Conservation (phyloP, 441 rosid genomes). For the Gossypium trilobum region DNA sequence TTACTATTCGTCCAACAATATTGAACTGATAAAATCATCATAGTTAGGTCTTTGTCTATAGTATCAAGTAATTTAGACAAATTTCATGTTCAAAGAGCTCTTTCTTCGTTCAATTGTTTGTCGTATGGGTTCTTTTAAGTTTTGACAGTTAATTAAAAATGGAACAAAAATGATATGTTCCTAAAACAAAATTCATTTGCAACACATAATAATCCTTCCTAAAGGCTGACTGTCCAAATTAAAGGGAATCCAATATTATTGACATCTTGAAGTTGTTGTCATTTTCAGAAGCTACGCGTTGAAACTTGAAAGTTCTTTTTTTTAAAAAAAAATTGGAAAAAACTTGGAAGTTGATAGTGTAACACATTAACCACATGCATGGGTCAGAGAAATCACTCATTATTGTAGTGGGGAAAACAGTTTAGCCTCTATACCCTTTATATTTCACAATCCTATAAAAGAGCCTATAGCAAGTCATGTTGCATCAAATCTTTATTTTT, state of each 20-base stretch:
- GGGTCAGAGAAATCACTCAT: conserved; percentile 17
- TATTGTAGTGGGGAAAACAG: conserved; percentile 38
- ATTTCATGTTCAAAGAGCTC: background rate
- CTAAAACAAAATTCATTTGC: background rate
- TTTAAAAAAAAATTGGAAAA: no score
- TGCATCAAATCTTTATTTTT: conserved; percentile 20
- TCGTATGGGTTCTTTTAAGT: background rate
- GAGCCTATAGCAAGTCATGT: conserved; percentile 19
- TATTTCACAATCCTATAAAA: conserved; percentile 20
- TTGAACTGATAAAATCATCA: no score
- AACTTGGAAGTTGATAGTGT: background rate
- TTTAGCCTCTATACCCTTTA: conserved; percentile 30
- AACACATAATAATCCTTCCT: background rate
- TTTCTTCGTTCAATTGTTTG: background rate
- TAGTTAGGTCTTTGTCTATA: no score
- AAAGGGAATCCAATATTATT: background rate
- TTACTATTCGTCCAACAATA: no score
- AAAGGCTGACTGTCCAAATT: background rate
- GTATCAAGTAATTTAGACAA: no score
- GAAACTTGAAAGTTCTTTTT: background rate
- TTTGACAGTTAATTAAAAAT: background rate
- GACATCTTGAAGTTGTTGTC: background rate
- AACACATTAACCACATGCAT: conserved; percentile 18
- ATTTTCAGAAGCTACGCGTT: background rate
- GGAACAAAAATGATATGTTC: background rate